phyloP scores from a whole-genome alignment of 2,329 filamentous ascomycete genomes.

The Microsporum canis region DNA sequence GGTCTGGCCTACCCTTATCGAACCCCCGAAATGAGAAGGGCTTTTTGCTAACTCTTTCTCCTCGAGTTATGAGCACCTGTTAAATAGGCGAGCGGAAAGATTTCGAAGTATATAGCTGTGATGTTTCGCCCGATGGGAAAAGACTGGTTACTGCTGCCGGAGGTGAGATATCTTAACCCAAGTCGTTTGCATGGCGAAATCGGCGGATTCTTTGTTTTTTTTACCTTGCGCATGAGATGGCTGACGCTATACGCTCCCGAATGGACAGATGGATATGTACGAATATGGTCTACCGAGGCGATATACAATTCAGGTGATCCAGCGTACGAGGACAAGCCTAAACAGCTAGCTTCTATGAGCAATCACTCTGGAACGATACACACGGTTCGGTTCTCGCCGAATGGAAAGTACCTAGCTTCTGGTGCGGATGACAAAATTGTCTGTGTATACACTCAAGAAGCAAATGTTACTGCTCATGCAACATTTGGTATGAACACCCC shows the following conservation, averaged over 20 bases:
- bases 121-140: conserved; percentile 88
- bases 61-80: conserved; percentile 1
- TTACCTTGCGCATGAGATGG: not conserved
- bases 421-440: conserved; percentile 98
- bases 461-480: conserved; percentile 62
- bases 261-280: conserved; percentile 73
- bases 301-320: conserved; percentile 69
- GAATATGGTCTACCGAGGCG: conserved; percentile 94
- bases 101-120: conserved; percentile 96
- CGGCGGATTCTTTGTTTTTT: not conserved
- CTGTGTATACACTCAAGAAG: conserved; percentile 86
- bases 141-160: conserved; percentile 88
- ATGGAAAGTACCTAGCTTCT: conserved; percentile 88
- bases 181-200: conserved; percentile 12
- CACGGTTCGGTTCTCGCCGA: conserved; percentile 90
- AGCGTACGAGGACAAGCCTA: conserved; percentile 61
- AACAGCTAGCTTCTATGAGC: conserved; percentile 95
- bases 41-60: not conserved
- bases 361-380: conserved; percentile 97
- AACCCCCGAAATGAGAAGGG: not conserved
- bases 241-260: not conserved
- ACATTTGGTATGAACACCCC: conserved; percentile 55
- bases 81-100: conserved; percentile 81
- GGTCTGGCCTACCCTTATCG: conserved; percentile 41
- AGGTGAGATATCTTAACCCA: conserved; percentile 43